Evolutionary conservation across 306 rosid genomes (phyloP), one percentile per base, ranked within the genome.

Genomic region (Fragaria iinumae): DNA sequence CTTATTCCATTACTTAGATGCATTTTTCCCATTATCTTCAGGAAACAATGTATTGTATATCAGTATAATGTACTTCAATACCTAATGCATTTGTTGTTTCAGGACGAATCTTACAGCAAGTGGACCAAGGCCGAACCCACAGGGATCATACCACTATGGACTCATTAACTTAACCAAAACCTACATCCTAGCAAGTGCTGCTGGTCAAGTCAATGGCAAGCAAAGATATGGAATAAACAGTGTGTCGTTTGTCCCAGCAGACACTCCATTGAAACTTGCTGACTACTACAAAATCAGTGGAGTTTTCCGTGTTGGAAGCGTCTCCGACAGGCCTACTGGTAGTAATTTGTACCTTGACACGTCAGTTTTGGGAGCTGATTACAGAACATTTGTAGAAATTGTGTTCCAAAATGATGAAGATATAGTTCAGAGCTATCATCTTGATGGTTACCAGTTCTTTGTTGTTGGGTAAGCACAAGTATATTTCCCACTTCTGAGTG

Each of bases 41-140:
- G 48, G 48, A 60, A 44, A 64, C 23, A 64, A 32, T 38, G 25
- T 38, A 18, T 29, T 18, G 20, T 14, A 13, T 12, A 49, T 49
- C 55, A 49, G n/a, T 49, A 49, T 4, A 11, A 11, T 63, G 69
- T 18, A 16, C 70, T 66, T 38, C 27, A 66, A 18, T 20, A 66
- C 27, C 8, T 66, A 65, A 66, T 66, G 48, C 29, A 17, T 66
- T 18, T 65, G 49, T 55, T 11, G 66, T 88, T 84, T 49, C 96
- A 91, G 99, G 92, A 87, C 97, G 9, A 95, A 95, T 86, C 97
- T 95, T 62, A 92, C 99, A 20, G 99, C 99, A 48, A 95, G 99
- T 78, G 99, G 99, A 80, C 99, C 99, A 0, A 80, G 99, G 87
- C 99, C 99, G 0, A 95, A 95, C 83, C 99, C 99, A 4, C 99